These are phyloP conservation scores for Trametes sp. DNA, from an alignment of 1,284 basidiomycete genomes.

Conservation along the genomic window DNA sequence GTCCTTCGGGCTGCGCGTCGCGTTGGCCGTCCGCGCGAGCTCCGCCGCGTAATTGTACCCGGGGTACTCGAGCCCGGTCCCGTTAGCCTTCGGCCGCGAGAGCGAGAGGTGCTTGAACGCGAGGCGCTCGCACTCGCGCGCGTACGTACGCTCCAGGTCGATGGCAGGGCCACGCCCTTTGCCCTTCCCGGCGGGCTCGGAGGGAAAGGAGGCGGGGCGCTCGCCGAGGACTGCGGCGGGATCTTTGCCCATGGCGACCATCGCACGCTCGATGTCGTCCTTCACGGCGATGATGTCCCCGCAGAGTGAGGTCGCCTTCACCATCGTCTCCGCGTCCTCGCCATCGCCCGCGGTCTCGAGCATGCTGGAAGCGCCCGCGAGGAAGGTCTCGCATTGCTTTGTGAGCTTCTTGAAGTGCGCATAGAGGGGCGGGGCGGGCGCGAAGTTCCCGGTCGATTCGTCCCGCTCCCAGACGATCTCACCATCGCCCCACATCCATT, in stretches of 20 bases:
- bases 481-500: constrained; percentile 56
- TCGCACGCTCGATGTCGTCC: constrained; percentile 57
- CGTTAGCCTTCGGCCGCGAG: constrained; percentile 30
- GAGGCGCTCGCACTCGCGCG: constrained; percentile 52
- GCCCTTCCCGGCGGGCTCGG: neutral
- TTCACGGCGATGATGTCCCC: constrained; percentile 59
- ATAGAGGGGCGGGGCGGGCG: constrained; percentile 51
- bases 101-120: constrained; percentile 54
- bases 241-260: constrained; percentile 47
- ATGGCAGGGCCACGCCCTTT: constrained; percentile 39
- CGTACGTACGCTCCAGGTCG: constrained; percentile 51
- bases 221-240: constrained; percentile 18
- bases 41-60: constrained; percentile 48
- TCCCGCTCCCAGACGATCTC: constrained; percentile 49
- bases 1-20: constrained; percentile 55
- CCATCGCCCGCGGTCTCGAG: constrained; percentile 43
- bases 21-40: constrained; percentile 45
- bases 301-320: constrained; percentile 56
- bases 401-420: constrained; percentile 61
- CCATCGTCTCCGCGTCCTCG: constrained; percentile 51
- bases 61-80: constrained; percentile 38
- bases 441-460: constrained; percentile 33
- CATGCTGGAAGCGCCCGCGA: constrained; percentile 52
- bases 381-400: constrained; percentile 58
- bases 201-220: neutral